phyloP scores from a whole-genome alignment of 495 filamentous ascomycete species.

The Aspergillus campestris region DNA sequence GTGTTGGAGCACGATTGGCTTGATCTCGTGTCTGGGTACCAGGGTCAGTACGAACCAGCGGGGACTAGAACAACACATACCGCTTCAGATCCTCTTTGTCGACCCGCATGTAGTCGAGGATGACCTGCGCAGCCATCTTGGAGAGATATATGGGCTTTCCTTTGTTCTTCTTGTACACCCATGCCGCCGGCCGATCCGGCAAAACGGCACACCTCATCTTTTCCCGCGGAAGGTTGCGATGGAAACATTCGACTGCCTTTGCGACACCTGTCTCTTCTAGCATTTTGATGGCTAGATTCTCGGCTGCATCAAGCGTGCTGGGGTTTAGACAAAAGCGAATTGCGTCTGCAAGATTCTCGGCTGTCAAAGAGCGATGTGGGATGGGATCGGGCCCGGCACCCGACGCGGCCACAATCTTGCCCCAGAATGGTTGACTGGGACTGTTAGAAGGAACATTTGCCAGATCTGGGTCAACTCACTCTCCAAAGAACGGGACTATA shows the following conservation, averaged over 20 bases:
- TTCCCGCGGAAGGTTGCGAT: conserved; percentile 49
- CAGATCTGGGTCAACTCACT: conserved; percentile 26
- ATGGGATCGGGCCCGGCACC: conserved; percentile 62
- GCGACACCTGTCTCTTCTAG: conserved; percentile 61
- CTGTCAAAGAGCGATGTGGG: conserved; percentile 61
- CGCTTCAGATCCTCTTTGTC: conserved; percentile 54
- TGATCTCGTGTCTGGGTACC: conserved; percentile 11
- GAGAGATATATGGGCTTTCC: conserved; percentile 50
- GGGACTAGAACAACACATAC: conserved; percentile 3
- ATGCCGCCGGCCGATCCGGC: conserved; percentile 55
- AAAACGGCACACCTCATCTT: conserved; percentile 65
- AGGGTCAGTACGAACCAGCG: background rate
- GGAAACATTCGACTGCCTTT: conserved; percentile 65
- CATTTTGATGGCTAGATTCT: conserved; percentile 53
- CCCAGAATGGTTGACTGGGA: conserved; percentile 68
- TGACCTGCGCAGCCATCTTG: conserved; percentile 56
- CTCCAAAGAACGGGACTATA: conserved; percentile 60
- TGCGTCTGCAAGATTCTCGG: conserved; percentile 55
- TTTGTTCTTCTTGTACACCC: conserved; percentile 45
- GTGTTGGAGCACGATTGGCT: conserved; percentile 26
- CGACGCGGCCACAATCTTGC: conserved; percentile 56
- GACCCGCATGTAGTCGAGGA: conserved; percentile 50
- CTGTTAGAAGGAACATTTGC: background rate
- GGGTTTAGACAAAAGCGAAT: conserved; percentile 58
- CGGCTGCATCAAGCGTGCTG: conserved; percentile 46